phyloP scores from a whole-genome alignment of 768 basidiomycete species.

The Leccinellum luteum region DNA sequence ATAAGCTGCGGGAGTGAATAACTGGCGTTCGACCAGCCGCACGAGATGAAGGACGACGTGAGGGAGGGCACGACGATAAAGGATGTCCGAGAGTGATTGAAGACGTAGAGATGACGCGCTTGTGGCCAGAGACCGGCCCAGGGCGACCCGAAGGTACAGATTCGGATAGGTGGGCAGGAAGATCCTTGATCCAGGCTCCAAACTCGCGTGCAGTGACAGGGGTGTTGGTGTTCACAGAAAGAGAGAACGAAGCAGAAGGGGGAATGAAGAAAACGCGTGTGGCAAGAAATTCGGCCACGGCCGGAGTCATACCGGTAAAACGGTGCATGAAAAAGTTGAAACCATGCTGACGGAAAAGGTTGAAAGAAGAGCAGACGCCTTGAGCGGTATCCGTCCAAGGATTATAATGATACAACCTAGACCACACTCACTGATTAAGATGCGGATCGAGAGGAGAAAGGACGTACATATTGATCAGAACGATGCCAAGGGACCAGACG shows the following conservation, averaged over 20 bases:
- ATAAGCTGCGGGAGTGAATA: constrained; percentile 52
- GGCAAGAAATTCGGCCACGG: constrained; percentile 87
- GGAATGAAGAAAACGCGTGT: constrained; percentile 81
- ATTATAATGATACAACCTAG: constrained; percentile 94
- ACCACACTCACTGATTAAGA: constrained; percentile 4
- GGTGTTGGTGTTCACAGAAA: constrained; percentile 22
- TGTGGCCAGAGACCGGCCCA: constrained; percentile 41
- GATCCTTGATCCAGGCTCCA: constrained; percentile 78
- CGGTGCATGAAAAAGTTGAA: constrained; percentile 85
- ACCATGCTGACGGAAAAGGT: constrained; percentile 73
- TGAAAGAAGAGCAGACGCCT: constrained; percentile 79
- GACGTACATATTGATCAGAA: constrained; percentile 94
- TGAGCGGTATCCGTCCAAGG: constrained; percentile 95
- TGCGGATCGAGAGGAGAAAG: not conserved
- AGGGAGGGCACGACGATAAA: constrained; percentile 61
- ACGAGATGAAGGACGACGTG: constrained; percentile 70
- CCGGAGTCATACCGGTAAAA: constrained; percentile 84
- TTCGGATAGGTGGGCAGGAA: constrained; percentile 69
- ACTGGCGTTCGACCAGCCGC: constrained; percentile 56
- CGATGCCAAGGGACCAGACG: constrained; percentile 98
- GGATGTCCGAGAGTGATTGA: constrained; percentile 61
- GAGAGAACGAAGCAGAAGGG: constrained; percentile 42
- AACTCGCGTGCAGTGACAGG: constrained; percentile 76
- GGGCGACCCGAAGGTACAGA: constrained; percentile 31
- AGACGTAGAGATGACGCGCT: constrained; percentile 56